Percentiles rank a stretch among this genome's conserved stretches.
phyloP scores from a whole-genome alignment of 345 rosid species.

The Luvunga scandens region DNA sequence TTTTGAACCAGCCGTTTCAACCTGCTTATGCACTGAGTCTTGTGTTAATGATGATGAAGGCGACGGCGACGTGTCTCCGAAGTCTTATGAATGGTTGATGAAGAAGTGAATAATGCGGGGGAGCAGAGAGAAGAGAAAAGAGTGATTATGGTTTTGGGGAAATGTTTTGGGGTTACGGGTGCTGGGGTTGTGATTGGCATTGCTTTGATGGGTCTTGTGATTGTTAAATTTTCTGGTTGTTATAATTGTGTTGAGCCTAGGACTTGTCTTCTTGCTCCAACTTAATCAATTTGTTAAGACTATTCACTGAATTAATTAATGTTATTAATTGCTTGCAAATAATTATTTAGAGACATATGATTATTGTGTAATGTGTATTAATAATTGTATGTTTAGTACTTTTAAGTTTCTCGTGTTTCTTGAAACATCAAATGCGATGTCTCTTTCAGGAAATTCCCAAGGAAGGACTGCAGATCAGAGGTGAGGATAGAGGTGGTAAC shows the following conservation, averaged over 20 bases:
- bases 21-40: slow-evolving; percentile 28
- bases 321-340: too few relatives aligned
- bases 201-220: slow-evolving; percentile 21
- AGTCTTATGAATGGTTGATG: background rate
- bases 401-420: background rate
- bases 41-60: slow-evolving; percentile 19
- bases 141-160: background rate
- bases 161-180: slow-evolving; percentile 5
- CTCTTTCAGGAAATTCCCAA: background rate
- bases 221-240: slow-evolving; percentile 15
- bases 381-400: too few relatives aligned
- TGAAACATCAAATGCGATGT: background rate
- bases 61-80: background rate
- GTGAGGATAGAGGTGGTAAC: too few relatives aligned
- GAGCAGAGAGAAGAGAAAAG: background rate
- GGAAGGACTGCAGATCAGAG: too few relatives aligned
- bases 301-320: too few relatives aligned
- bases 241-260: background rate
- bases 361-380: too few relatives aligned
- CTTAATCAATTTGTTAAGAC: background rate
- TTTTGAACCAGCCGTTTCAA: slow-evolving; percentile 12
- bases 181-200: slow-evolving; percentile 32
- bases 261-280: slow-evolving; percentile 20
- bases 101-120: background rate
- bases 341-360: too few relatives aligned